Base-by-base conservation (phyloP, 352 stramenopile genomes). In the Thalassiosira ordinaria region DNA sequence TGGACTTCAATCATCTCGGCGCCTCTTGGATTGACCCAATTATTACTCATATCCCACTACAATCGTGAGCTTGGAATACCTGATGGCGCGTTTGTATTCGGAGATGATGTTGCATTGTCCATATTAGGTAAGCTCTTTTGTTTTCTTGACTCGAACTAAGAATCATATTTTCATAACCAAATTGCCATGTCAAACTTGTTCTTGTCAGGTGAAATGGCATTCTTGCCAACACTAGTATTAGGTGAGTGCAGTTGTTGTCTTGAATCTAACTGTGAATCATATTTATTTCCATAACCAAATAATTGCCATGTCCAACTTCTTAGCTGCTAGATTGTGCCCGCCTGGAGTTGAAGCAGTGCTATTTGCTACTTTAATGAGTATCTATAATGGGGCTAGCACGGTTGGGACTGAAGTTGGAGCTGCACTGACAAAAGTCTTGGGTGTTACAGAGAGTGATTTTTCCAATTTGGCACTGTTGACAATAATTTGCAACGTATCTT, bases 201-300 rank as follows among this genome's bases (percentile, higher is more conserved):
- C 29, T 22, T 27, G 24, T 26, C 55, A 63, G 55, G 80, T 47
- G 75, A 96, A 87, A 82, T 97, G 44, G 91, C 92, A 35, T 97
- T 97, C 82, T 96, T 99, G 84, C 97, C 97, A 1, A 97, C 97
- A 41, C 90, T 99, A 41, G 96, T 98, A 18, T 88, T 99, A 7
- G 97, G n/a, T n/a, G n/a, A n/a, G n/a, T n/a, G n/a, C n/a, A n/a
- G n/a, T n/a, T n/a, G n/a, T n/a, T n/a, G n/a, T n/a, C n/a, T n/a
- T n/a, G n/a, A n/a, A n/a, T n/a, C n/a, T n/a, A n/a, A n/a, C n/a
- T n/a, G n/a, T n/a, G n/a, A n/a, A n/a, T n/a, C n/a, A n/a, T n/a
- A n/a, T n/a, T n/a, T n/a, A n/a, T n/a, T n/a, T n/a, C n/a, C n/a
- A n/a, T n/a, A n/a, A n/a, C n/a, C n/a, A n/a, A n/a, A n/a, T n/a